These are phyloP conservation scores for Isatis lusitanica DNA, from an alignment of 441 rosid genomes.

Conservation along the genomic window DNA sequence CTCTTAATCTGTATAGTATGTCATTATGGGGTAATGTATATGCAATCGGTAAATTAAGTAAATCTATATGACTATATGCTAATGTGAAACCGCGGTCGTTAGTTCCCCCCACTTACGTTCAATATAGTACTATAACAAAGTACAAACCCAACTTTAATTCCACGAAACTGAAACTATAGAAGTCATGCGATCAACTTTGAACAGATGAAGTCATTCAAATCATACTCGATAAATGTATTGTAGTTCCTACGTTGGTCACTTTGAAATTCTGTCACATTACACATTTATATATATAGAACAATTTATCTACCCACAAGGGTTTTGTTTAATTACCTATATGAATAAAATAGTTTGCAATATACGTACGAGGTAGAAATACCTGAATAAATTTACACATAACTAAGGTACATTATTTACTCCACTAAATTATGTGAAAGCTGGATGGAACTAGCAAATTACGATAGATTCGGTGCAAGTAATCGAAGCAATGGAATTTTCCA, in stretches of 20 bases:
- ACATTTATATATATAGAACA: too few species aligned
- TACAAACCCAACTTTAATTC: neutral
- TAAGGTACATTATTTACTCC: neutral
- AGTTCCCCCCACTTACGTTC: neutral
- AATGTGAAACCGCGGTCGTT: slow-evolving; percentile 14
- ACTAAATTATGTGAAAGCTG: too few species aligned
- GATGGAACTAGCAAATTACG: neutral
- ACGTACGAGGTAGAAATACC: neutral
- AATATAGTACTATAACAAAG: neutral
- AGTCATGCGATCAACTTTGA: neutral
- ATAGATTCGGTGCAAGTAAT: neutral
- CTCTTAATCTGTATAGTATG: neutral
- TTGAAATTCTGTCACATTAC: neutral
- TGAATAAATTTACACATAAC: neutral
- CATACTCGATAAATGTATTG: neutral
- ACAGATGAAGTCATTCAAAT: neutral
- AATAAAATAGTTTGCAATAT: neutral
- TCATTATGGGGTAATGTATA: neutral
- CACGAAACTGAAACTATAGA: neutral
- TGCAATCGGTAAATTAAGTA: neutral
- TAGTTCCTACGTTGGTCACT: neutral
- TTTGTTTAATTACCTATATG: neutral
- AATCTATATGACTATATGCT: neutral
- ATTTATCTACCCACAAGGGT: neutral
- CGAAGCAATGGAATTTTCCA: neutral